These are phyloP conservation scores for Boletus vermiculosoides DNA, from an alignment of 768 basidiomycete species.

Conservation along the genomic window DNA sequence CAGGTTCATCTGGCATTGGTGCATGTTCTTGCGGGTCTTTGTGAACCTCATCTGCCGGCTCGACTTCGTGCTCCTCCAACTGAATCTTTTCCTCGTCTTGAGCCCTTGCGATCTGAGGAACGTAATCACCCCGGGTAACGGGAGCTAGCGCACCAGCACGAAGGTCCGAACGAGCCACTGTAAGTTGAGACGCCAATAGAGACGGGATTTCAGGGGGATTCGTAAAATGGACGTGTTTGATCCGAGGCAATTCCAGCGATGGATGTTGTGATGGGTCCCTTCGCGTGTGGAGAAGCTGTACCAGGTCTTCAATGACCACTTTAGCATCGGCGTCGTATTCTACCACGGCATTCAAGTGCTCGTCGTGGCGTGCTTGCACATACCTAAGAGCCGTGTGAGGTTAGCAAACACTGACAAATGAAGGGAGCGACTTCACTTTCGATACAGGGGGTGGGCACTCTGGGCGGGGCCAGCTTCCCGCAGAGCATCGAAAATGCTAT, in stretches of 20 bases:
- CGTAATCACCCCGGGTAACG: slow-evolving; percentile 7
- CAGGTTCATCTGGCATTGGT: slow-evolving; percentile 12
- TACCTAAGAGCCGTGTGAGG: not conserved
- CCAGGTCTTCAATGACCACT: slow-evolving; percentile 15
- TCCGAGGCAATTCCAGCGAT: slow-evolving; percentile 7
- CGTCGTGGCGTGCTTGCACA: not conserved
- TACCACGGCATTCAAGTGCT: slow-evolving; percentile 14
- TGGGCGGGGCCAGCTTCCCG: not conserved
- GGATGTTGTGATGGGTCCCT: not conserved
- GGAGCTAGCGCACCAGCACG: slow-evolving; percentile 15
- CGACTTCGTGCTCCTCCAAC: not conserved
- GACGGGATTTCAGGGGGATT: slow-evolving; percentile 30
- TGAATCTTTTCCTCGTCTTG: too few species aligned
- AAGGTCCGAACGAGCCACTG: slow-evolving; percentile 12
- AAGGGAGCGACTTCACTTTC: not conserved
- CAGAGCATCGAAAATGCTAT: slow-evolving; percentile 8
- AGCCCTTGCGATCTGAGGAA: not conserved
- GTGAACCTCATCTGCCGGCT: slow-evolving; percentile 8
- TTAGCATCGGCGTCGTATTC: slow-evolving; percentile 3
- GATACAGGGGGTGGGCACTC: slow-evolving; percentile 6
- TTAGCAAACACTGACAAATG: not conserved
- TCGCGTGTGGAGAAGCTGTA: slow-evolving; percentile 22
- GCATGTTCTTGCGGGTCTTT: slow-evolving; percentile 13
- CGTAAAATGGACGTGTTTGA: slow-evolving; percentile 35
- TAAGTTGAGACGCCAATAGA: slow-evolving; percentile 25